These are phyloP conservation scores for Aspergillus jensenii DNA, from an alignment of 2,329 filamentous ascomycete species.

Conservation along the genomic window DNA sequence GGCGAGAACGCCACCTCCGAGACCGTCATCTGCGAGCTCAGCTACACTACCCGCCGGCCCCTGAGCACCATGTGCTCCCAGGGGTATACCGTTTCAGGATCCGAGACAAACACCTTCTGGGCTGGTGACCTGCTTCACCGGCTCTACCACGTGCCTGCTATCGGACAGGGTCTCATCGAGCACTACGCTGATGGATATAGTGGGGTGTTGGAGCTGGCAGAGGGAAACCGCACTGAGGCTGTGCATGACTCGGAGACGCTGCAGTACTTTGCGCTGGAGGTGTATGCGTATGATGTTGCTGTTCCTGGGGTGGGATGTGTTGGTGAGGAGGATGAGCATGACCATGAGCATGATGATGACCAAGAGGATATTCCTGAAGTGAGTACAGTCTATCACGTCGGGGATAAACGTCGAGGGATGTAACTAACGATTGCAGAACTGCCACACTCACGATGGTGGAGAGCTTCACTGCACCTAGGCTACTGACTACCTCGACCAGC, in stretches of 20 bases:
- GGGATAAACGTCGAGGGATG: neutral
- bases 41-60: slow-evolving; percentile 57
- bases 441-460: slow-evolving; percentile 44
- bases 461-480: slow-evolving; percentile 39
- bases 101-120: slow-evolving; percentile 62
- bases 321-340: slow-evolving; percentile 35
- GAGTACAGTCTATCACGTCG: slow-evolving; percentile 14
- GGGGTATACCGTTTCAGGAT: slow-evolving; percentile 62
- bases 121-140: slow-evolving; percentile 67
- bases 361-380: slow-evolving; percentile 26
- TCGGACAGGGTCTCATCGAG: slow-evolving; percentile 61
- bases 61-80: slow-evolving; percentile 61
- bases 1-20: slow-evolving; percentile 64
- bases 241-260: slow-evolving; percentile 62
- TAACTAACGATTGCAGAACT: slow-evolving; percentile 29
- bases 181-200: slow-evolving; percentile 63
- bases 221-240: slow-evolving; percentile 49
- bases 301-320: slow-evolving; percentile 63
- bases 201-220: slow-evolving; percentile 55
- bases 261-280: slow-evolving; percentile 67
- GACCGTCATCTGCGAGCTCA: slow-evolving; percentile 68
- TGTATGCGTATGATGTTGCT: slow-evolving; percentile 65
- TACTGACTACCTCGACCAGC: neutral
- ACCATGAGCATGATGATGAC: neutral
- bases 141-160: slow-evolving; percentile 60